Evolutionary conservation across 768 basidiomycete genomes (phyloP), one percentile per base, ranked within the genome.

Genomic region (Russula virescens): DNA sequence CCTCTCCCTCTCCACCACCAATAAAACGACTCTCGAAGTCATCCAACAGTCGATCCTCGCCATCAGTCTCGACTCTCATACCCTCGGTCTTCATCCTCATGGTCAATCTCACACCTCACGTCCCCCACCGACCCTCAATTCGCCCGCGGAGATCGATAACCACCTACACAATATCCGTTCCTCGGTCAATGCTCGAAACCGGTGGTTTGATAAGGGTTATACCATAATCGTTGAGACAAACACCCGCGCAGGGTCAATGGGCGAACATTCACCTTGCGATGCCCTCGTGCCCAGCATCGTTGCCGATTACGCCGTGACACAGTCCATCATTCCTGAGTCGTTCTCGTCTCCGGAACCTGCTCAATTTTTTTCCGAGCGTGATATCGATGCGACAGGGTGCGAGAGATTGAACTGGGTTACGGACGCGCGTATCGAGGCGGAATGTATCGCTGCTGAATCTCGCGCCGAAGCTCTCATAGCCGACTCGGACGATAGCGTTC

Each of bases 201-300:
- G 96, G 38, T 97, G 92, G 82, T 91, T 86, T 72, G 95, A 98
- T 77, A 98, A 97, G 74, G 80, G 87, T 2, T 81, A 89, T 43
- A 87, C 86, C 5, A 75, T 97, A 58, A 81, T 91, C 52, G 86
- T 98, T 42, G 95, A 98, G 71, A 83, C 87, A 1, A 89, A 88
- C 58, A 86, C 87, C 2, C 85, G 91, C 42, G 90, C 91, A 7
- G 91, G 93, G 43, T 88, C 89, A 46, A 83, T 85, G 69, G 95
- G 95, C 5, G 95, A 98, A 74, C 94, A 96, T 72, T 89, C 91
- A 0, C 87, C 91, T 0, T 87, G 87, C 62, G 95, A 97, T 65
- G 96, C 94, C 1, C 78, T 98, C 16, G 85, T 95, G 2, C 94
- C 94, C 0, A 91, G 89, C 64, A 88, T 94, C 52, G 84, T 90